phyloP scores from a whole-genome alignment of 176 grass and related monocot genomes.

The Carex cristatella region DNA sequence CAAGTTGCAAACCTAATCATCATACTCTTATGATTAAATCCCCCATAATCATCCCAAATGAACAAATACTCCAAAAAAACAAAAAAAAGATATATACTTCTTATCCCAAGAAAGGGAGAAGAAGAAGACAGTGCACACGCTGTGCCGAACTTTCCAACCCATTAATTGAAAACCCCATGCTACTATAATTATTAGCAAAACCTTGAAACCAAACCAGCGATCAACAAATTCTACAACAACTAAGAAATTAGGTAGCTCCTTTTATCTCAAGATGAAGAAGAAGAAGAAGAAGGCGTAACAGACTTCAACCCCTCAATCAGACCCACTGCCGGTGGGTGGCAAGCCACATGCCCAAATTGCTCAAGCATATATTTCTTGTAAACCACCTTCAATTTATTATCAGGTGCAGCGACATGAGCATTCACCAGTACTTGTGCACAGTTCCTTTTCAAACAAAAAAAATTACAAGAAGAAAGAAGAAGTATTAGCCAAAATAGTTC shows the following conservation, averaged over 20 bases:
- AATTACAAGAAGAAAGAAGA: background rate
- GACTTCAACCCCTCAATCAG: slow-evolving; percentile 24
- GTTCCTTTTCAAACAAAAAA: slow-evolving; percentile 33
- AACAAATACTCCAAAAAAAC: background rate
- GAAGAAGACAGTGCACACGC: background rate
- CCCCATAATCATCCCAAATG: background rate
- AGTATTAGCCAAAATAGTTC: background rate
- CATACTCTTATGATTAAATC: slow-evolving; percentile 13
- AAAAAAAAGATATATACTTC: background rate
- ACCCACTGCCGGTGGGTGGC: slow-evolving; percentile 38
- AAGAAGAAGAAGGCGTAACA: slow-evolving; percentile 13
- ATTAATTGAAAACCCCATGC: slow-evolving; percentile 26
- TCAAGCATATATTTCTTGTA: slow-evolving; percentile 77
- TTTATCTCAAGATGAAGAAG: slow-evolving; percentile 22
- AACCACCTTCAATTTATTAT: slow-evolving; percentile 61
- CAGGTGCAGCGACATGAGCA: slow-evolving; percentile 37
- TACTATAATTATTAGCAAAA: slow-evolving; percentile 35
- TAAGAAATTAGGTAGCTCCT: slow-evolving; percentile 36
- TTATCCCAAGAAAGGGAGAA: slow-evolving; percentile 19
- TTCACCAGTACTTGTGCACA: slow-evolving; percentile 44
- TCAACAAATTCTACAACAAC: background rate
- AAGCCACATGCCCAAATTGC: slow-evolving; percentile 54
- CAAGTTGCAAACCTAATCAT: background rate
- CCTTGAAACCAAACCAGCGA: slow-evolving; percentile 11
- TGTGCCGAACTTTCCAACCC: slow-evolving; percentile 3